Evolutionary conservation across 2,329 filamentous ascomycete species (phyloP).

Genomic region (Zelopaecilomyces penicillatus): DNA sequence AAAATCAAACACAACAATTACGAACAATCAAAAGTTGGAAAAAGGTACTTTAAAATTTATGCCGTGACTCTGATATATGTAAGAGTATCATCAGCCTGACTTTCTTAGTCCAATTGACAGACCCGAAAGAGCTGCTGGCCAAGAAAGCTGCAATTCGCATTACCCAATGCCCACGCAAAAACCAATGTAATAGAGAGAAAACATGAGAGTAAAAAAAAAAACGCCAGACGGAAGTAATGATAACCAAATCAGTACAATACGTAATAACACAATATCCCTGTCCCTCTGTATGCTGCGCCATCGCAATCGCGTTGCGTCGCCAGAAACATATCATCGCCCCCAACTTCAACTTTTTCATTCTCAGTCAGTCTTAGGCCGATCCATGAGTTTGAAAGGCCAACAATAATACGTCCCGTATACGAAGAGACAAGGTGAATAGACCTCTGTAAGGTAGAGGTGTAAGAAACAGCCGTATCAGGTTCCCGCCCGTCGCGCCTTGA

Average conservation of each 20-base stretch:
- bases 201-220: constrained; percentile 5
- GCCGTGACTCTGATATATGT: constrained; percentile 7
- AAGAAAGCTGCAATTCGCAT: constrained; percentile 1
- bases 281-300: constrained; percentile 8
- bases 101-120: not conserved
- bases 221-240: constrained; percentile 7
- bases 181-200: constrained; percentile 5
- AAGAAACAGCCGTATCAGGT: constrained; percentile 1
- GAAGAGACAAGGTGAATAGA: not conserved
- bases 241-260: constrained; percentile 9
- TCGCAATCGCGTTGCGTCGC: not conserved
- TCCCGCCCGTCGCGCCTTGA: constrained; percentile 7
- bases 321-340: not conserved
- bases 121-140: not conserved
- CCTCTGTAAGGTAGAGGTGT: not conserved
- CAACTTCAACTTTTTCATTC: not conserved
- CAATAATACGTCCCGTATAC: not conserved
- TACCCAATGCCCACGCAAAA: constrained; percentile 10
- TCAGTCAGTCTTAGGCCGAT: not conserved
- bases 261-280: constrained; percentile 1
- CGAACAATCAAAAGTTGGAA: constrained; percentile 19
- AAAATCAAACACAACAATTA: constrained; percentile 25
- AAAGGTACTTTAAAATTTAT: constrained; percentile 4
- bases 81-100: not conserved
- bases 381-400: not conserved